phyloP scores from a whole-genome alignment of 2,329 filamentous ascomycete species.

The Phialophora tarda region DNA sequence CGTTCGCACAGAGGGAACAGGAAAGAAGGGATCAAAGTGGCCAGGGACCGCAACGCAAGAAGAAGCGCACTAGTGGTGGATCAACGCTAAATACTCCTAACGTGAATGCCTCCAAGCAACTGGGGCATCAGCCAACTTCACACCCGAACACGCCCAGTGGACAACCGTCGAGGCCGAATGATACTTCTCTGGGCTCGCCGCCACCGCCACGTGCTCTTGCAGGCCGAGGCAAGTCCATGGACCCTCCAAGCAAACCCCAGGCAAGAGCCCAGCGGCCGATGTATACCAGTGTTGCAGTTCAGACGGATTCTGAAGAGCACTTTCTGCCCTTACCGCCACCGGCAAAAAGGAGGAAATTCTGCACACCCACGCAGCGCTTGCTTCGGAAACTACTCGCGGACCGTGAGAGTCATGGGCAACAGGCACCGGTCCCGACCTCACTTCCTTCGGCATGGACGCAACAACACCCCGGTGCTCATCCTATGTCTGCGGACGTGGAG shows the following conservation, averaged over 20 bases:
- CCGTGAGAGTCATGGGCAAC: conserved; percentile 46
- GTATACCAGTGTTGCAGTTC: conserved; percentile 51
- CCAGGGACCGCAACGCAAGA: conserved; percentile 57
- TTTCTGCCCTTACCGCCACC: conserved; percentile 42
- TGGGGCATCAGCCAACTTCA: conserved; percentile 24
- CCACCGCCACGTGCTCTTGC: conserved; percentile 40
- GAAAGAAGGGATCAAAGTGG: conserved; percentile 55
- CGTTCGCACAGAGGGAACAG: conserved; percentile 66
- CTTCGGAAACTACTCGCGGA: conserved; percentile 52
- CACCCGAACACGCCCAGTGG: conserved; percentile 30
- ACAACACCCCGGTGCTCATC: conserved; percentile 28
- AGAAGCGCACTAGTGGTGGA: conserved; percentile 62
- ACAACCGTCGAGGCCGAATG: conserved; percentile 17
- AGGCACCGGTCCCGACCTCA: conserved; percentile 30
- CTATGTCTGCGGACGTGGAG: conserved; percentile 48
- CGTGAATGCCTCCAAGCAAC: conserved; percentile 42
- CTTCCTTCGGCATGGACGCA: conserved; percentile 15
- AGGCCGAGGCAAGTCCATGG: conserved; percentile 40
- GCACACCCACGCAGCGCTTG: conserved; percentile 51
- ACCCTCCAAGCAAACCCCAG: conserved; percentile 43
- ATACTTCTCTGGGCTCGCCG: conserved; percentile 45
- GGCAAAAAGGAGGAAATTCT: conserved; percentile 43
- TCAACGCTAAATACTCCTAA: conserved; percentile 59
- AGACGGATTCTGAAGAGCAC: conserved; percentile 52
- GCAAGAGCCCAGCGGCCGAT: conserved; percentile 42